These are phyloP conservation scores for Amyloporia xantha DNA, from an alignment of 768 basidiomycete species.

Conservation along the genomic window DNA sequence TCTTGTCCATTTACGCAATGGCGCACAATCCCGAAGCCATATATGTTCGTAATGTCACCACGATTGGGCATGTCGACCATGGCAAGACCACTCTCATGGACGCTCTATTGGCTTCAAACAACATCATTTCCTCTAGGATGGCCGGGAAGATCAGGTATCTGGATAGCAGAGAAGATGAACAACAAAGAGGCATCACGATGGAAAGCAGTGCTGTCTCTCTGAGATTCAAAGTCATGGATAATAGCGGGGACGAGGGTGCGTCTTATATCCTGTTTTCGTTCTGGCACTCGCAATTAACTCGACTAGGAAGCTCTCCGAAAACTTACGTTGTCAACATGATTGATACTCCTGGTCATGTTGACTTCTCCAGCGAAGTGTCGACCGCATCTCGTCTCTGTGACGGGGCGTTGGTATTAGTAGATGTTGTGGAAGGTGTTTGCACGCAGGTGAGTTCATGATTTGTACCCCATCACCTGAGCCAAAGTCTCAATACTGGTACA, in stretches of 20 bases:
- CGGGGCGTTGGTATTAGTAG: constrained; percentile 91
- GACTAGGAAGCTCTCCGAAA: constrained; percentile 48
- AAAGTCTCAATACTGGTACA: constrained; percentile 25
- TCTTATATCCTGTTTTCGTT: constrained; percentile 10
- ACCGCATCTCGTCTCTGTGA: constrained; percentile 91
- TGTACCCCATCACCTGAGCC: neutral
- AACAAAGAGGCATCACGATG: constrained; percentile 98
- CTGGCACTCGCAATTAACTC: constrained; percentile 27
- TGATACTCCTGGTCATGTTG: constrained; percentile 98
- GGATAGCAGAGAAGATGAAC: constrained; percentile 94
- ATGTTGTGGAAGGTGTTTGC: constrained; percentile 96
- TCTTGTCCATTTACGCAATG: too few relatives aligned
- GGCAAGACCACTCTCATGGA: constrained; percentile 97
- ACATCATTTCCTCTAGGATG: constrained; percentile 91
- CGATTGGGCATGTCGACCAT: constrained; percentile 89
- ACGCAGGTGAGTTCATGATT: constrained; percentile 62
- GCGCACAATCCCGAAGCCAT: constrained; percentile 11
- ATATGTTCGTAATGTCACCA: constrained; percentile 74
- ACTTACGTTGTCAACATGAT: constrained; percentile 92
- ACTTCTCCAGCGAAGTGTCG: constrained; percentile 96
- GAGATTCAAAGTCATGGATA: constrained; percentile 75
- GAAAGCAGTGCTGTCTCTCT: constrained; percentile 93
- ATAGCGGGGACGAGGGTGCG: constrained; percentile 50
- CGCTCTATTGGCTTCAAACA: constrained; percentile 90
- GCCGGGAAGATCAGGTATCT: constrained; percentile 95